Evolutionary conservation across 2,329 filamentous ascomycete species (phyloP).

Genomic region (Ophiosphaerella narmari): DNA sequence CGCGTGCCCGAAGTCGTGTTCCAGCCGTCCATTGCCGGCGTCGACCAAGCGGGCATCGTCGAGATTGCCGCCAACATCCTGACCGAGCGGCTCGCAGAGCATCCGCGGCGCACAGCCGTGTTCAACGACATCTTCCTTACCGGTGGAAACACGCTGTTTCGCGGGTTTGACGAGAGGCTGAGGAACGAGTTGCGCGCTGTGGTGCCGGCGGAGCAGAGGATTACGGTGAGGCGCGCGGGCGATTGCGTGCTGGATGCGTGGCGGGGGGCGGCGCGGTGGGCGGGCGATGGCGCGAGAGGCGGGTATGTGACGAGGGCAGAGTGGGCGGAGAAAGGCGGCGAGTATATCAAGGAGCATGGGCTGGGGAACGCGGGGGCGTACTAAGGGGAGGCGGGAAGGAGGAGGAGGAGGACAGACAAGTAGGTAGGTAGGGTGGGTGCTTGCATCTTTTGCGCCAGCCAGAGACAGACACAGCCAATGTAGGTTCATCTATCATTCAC

Average conservation of each 20-base stretch:
- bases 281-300: slow-evolving; percentile 63
- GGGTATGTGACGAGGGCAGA: slow-evolving; percentile 78
- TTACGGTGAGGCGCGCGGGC: slow-evolving; percentile 73
- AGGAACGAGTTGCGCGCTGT: slow-evolving; percentile 70
- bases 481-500: too few species aligned
- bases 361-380: slow-evolving; percentile 46
- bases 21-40: slow-evolving; percentile 85
- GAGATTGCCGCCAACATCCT: slow-evolving; percentile 92
- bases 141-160: slow-evolving; percentile 87
- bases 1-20: slow-evolving; percentile 92
- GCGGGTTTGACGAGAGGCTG: slow-evolving; percentile 85
- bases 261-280: slow-evolving; percentile 91
- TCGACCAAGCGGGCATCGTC: slow-evolving; percentile 91
- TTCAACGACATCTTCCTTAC: slow-evolving; percentile 90
- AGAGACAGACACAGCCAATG: too few species aligned
- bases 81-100: slow-evolving; percentile 71
- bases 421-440: too few species aligned
- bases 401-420: too few species aligned
- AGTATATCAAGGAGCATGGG: slow-evolving; percentile 81
- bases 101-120: slow-evolving; percentile 67
- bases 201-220: slow-evolving; percentile 69
- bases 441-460: too few species aligned
- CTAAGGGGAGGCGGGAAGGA: not conserved
- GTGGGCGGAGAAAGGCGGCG: slow-evolving; percentile 87
- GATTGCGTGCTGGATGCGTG: slow-evolving; percentile 87